Conservation (phyloP, 2,329 filamentous ascomycete genomes). For the Aspergillus fructus region DNA sequence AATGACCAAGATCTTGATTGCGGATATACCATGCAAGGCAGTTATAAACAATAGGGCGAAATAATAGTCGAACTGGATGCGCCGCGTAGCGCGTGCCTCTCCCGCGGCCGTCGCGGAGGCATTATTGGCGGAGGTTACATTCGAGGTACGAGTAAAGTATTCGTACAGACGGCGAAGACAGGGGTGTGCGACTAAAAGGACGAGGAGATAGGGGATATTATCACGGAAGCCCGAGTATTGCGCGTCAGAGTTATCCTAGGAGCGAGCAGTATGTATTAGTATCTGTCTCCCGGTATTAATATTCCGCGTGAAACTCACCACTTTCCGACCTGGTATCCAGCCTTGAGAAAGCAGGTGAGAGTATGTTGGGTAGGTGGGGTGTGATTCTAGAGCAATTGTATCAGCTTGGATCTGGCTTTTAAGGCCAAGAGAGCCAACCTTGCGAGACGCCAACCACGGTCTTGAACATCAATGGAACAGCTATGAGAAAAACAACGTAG, state of each 20-base stretch:
- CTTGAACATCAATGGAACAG: slow-evolving; percentile 87
- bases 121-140: slow-evolving; percentile 26
- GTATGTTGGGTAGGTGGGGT: slow-evolving; percentile 78
- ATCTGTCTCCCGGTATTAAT: not conserved
- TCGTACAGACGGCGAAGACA: slow-evolving; percentile 73
- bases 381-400: slow-evolving; percentile 58
- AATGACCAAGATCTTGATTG: slow-evolving; percentile 77
- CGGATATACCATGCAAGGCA: slow-evolving; percentile 80
- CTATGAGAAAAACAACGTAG: slow-evolving; percentile 63
- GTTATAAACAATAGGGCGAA: slow-evolving; percentile 80
- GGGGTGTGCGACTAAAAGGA: slow-evolving; percentile 76
- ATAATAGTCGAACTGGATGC: slow-evolving; percentile 75
- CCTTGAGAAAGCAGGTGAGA: slow-evolving; percentile 70
- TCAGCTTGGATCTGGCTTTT: slow-evolving; percentile 11
- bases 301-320: slow-evolving; percentile 55
- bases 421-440: slow-evolving; percentile 52
- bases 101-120: slow-evolving; percentile 36
- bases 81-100: slow-evolving; percentile 63
- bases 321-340: slow-evolving; percentile 90
- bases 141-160: slow-evolving; percentile 45
- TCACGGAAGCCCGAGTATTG: slow-evolving; percentile 84
- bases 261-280: slow-evolving; percentile 18
- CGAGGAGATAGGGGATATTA: slow-evolving; percentile 78
- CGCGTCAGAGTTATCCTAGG: slow-evolving; percentile 79
- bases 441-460: slow-evolving; percentile 81